phyloP scores from a whole-genome alignment of 2,329 filamentous ascomycete species.

The Ophiostoma sp. region DNA sequence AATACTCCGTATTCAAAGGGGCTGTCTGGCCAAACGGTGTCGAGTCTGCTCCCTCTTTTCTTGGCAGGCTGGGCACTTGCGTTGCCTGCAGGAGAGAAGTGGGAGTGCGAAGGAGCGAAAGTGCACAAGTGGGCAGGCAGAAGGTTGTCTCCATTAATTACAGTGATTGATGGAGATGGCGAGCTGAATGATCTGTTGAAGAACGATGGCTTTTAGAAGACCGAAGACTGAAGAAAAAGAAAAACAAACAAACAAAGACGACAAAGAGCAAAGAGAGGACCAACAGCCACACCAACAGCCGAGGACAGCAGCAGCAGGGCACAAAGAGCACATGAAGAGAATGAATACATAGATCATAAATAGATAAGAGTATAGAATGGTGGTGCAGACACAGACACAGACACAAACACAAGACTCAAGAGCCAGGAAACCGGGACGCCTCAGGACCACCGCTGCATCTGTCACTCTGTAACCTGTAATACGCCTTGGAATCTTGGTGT shows the following conservation, averaged over 20 bases:
- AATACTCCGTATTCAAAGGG: constrained; percentile 2
- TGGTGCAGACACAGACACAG: background rate
- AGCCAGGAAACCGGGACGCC: background rate
- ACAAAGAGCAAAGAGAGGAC: background rate
- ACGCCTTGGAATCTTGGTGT: background rate
- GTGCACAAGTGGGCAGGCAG: background rate
- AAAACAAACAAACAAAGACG: background rate
- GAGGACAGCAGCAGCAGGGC: background rate
- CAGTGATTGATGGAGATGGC: constrained; percentile 3
- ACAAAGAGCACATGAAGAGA: background rate
- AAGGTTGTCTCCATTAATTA: background rate
- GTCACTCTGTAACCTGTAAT: background rate
- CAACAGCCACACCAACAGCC: background rate
- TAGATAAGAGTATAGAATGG: background rate
- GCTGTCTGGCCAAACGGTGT: background rate
- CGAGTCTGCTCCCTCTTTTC: constrained; percentile 11
- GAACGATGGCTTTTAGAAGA: background rate
- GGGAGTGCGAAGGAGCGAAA: background rate
- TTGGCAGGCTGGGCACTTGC: constrained; percentile 8
- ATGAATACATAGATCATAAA: background rate
- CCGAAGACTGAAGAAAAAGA: background rate
- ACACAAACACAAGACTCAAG: background rate
- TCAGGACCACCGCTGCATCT: background rate
- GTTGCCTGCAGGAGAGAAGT: background rate
- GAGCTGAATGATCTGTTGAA: background rate